Base-by-base conservation (phyloP, 2,329 filamentous ascomycete species). In the Penicillium sp. region DNA sequence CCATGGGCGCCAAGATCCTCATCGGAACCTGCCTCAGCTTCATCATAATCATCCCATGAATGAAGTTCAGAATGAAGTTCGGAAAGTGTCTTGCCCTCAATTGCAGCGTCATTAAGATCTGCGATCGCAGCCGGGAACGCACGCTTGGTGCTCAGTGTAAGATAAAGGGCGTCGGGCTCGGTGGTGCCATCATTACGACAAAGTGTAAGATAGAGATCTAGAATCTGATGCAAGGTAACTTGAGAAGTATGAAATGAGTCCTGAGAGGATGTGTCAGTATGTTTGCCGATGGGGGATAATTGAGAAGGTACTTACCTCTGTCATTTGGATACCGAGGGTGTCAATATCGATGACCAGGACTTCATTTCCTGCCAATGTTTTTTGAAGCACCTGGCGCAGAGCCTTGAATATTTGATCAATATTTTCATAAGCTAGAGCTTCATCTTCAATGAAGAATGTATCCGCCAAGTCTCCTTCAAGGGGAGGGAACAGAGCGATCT, bases 401-500 rank as follows among this genome's bases (percentile, higher is more conserved):
- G 81, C 80, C 63, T 75, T 72, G 57, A 89, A 81, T n/a, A 89
- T 75, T 53, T 81, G 78, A 53, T 75, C 74, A 29, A 89, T 72
- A 49, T 77, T 77, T 48, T 81, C 76, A 61, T 80, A 78, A n/a
- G 80, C 80, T 41, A 87, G 70, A 31, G 77, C 77, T 60, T 81
- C 77, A 64, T 88, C 81, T 62, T 82, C 77, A 23, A 88, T 74
- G 43, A 88, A 83, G 60, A 80, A 86, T 1, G 78, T 80, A 61
- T 83, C 79, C 7, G 82, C 79, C 31, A 80, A 77, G 55, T 84
- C 81, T 56, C 79, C 77, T 59, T 80, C 78, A 23, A 75, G 75
- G 3, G 82, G 83, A 37, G 84, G 83, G 65, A 88, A 87, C 8
- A 88, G 71, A 15, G 80, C 82, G 60, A 86, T 84, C 54, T 84